These are phyloP conservation scores for Penicillium sp. DNA, from an alignment of 2,329 filamentous ascomycete species.

Conservation along the genomic window DNA sequence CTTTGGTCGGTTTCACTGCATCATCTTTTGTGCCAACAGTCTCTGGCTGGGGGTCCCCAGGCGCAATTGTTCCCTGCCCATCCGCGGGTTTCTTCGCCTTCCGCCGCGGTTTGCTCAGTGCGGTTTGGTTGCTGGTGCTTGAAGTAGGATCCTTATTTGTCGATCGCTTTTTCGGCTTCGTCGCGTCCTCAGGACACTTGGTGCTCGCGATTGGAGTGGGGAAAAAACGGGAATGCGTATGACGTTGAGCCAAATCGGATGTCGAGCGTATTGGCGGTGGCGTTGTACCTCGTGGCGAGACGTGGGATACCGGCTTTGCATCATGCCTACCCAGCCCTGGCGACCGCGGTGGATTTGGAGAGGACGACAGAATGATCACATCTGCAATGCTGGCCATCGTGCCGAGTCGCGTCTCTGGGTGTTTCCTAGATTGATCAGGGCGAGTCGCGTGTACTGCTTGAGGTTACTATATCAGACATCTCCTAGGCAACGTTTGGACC, in stretches of 20 bases:
- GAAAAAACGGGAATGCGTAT: slow-evolving; percentile 31
- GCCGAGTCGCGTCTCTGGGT: slow-evolving; percentile 14
- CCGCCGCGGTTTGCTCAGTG: slow-evolving; percentile 15
- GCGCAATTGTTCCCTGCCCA: slow-evolving; percentile 1
- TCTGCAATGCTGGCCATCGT: slow-evolving; percentile 42
- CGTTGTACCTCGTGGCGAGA: slow-evolving; percentile 24
- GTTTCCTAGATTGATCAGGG: slow-evolving; percentile 1
- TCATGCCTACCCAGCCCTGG: slow-evolving; percentile 31
- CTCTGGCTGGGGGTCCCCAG: background rate
- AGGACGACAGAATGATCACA: slow-evolving; percentile 44
- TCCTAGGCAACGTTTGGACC: background rate
- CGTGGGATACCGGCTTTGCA: slow-evolving; percentile 13
- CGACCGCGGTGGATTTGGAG: slow-evolving; percentile 36
- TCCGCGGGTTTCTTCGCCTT: slow-evolving; percentile 18
- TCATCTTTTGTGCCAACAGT: slow-evolving; percentile 16
- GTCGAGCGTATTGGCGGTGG: slow-evolving; percentile 31
- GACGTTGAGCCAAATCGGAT: slow-evolving; percentile 24
- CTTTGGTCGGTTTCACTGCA: slow-evolving; percentile 25
- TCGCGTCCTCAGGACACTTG: slow-evolving; percentile 1
- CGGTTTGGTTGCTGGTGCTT: slow-evolving; percentile 8
- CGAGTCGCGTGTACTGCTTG: background rate
- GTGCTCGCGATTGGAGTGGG: slow-evolving; percentile 9
- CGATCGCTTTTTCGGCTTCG: slow-evolving; percentile 13
- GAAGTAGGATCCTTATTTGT: slow-evolving; percentile 12
- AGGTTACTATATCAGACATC: background rate